Percentiles rank a stretch among this genome's conserved stretches.
phyloP scores from a whole-genome alignment of 169 alveolate species.

The Cystoisospora suis region DNA sequence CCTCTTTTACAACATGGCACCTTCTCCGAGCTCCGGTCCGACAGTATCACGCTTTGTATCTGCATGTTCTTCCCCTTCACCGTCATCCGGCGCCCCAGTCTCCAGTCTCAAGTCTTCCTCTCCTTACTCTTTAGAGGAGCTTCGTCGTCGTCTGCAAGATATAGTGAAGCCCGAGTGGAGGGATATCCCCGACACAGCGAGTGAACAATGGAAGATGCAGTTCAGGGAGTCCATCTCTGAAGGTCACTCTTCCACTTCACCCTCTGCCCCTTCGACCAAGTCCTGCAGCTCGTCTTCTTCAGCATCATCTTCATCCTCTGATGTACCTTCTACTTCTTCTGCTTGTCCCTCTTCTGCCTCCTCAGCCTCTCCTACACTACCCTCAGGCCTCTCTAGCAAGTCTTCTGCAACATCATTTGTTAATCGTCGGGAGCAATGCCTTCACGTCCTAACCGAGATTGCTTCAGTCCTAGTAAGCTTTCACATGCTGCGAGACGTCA shows the following conservation, averaged over 20 bases:
- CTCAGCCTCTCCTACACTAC: background rate
- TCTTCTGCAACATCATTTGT: background rate
- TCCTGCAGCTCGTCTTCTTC: background rate
- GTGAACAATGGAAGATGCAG: slow-evolving; percentile 2
- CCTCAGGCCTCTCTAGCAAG: background rate
- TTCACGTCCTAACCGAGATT: background rate
- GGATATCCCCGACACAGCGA: slow-evolving; percentile 7
- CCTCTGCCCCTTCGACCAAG: background rate
- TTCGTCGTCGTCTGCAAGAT: background rate
- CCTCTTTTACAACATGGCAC: background rate
- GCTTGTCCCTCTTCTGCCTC: background rate
- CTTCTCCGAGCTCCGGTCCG: background rate
- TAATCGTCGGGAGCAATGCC: background rate
- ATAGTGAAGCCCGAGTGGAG: slow-evolving; percentile 33
- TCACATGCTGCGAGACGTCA: no score
- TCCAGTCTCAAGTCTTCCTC: background rate
- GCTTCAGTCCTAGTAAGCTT: background rate
- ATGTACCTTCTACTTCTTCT: background rate
- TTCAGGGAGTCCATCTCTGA: background rate
- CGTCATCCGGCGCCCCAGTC: background rate
- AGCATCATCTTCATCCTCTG: background rate
- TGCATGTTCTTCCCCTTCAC: background rate
- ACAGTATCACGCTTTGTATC: background rate
- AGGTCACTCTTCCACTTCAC: background rate
- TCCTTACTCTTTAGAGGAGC: background rate